Percentiles rank a stretch among this genome's conserved stretches.
Conservation (phyloP, 2,329 filamentous ascomycete species). For the Gliomastix tumulicola region DNA sequence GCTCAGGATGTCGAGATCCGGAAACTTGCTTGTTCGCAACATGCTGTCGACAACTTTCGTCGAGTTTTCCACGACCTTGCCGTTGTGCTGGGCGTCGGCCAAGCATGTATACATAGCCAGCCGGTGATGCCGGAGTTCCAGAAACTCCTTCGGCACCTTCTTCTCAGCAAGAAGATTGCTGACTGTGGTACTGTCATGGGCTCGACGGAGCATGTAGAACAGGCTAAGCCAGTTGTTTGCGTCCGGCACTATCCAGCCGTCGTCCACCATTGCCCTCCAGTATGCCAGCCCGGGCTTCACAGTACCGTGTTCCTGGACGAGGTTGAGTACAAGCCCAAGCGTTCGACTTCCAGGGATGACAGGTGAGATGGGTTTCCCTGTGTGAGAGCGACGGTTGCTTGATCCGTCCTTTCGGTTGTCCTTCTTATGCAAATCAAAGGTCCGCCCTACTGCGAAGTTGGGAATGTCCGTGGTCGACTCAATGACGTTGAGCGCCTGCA, state of each 20-base stretch:
- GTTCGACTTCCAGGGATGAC: conserved; percentile 45
- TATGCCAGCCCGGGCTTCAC: conserved; percentile 63
- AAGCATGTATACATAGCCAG: conserved; percentile 69
- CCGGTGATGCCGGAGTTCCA: conserved; percentile 52
- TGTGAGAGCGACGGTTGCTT: too few species aligned
- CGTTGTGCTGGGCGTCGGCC: conserved; percentile 72
- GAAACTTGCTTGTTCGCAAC: conserved; percentile 28
- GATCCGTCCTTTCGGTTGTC: conserved; percentile 8
- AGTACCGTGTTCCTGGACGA: too few species aligned
- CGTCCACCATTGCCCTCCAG: conserved; percentile 65
- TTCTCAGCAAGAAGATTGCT: conserved; percentile 54
- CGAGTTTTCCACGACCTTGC: conserved; percentile 59
- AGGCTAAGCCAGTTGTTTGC: conserved; percentile 61
- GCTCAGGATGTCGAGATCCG: conserved; percentile 44
- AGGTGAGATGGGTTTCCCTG: conserved; percentile 11
- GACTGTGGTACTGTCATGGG: conserved; percentile 57
- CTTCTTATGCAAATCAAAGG: conserved; percentile 10
- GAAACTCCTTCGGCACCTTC: conserved; percentile 37
- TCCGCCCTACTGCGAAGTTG: conserved; percentile 32
- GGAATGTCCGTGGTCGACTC: conserved; percentile 76
- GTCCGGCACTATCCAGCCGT: conserved; percentile 63
- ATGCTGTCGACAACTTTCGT: conserved; percentile 60
- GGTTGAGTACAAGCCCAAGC: conserved; percentile 65
- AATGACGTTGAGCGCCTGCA: conserved; percentile 68
- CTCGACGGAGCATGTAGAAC: conserved; percentile 58